Conservation (phyloP, 768 basidiomycete species). For the Amanita fuliginea region DNA sequence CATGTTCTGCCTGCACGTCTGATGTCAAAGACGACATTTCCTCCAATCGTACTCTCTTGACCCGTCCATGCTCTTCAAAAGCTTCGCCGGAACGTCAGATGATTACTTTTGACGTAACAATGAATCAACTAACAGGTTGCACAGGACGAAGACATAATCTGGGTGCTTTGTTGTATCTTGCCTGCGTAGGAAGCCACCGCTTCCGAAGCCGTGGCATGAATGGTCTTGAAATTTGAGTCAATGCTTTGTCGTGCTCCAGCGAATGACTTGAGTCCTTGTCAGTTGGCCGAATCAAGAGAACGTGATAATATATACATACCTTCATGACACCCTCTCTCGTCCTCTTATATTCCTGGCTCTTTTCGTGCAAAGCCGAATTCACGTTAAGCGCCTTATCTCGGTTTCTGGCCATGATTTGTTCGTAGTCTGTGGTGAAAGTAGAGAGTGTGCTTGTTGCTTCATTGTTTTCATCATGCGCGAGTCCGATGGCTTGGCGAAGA, state of each 20-base stretch:
- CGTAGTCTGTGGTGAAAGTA: constrained; percentile 38
- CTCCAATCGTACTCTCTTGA: constrained; percentile 62
- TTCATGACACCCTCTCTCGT: constrained; percentile 48
- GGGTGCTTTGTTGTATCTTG: constrained; percentile 38
- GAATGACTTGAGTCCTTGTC: constrained; percentile 23
- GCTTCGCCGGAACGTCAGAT: constrained; percentile 22
- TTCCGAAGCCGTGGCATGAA: constrained; percentile 31
- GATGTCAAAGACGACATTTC: constrained; percentile 36
- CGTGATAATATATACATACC: constrained; percentile 24
- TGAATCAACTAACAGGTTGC: constrained; percentile 26
- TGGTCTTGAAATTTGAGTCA: constrained; percentile 28
- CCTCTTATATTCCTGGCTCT: constrained; percentile 39
- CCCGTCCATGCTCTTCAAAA: constrained; percentile 47
- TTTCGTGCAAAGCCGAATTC: constrained; percentile 28
- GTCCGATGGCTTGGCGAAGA: constrained; percentile 44
- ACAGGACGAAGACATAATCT: constrained; percentile 31
- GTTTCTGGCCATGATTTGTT: constrained; percentile 29
- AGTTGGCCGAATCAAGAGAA: neutral
- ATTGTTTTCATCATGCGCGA: constrained; percentile 43
- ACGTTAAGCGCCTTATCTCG: constrained; percentile 31
- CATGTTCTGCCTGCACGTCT: constrained; percentile 42
- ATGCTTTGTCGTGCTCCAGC: constrained; percentile 27
- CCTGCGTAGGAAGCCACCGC: constrained; percentile 41
- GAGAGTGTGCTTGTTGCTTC: constrained; percentile 40
- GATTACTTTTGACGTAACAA: neutral